Conservation (phyloP, 192 early-diverging fungal genomes). For the Thamnidium elegans region DNA sequence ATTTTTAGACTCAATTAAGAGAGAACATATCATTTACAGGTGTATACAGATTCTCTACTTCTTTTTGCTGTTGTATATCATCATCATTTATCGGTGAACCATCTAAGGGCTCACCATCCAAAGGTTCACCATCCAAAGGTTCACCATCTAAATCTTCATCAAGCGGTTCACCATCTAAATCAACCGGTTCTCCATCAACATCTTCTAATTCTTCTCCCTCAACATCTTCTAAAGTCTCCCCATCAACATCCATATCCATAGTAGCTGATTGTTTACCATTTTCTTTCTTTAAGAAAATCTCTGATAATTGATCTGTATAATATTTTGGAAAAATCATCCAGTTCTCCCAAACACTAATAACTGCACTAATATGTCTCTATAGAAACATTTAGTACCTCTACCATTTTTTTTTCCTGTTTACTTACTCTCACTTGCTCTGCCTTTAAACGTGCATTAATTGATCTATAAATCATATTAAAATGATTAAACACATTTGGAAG, state of each 20-base stretch:
- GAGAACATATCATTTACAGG: constrained; percentile 24
- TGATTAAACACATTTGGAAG: constrained; percentile 66
- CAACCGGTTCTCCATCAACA: constrained; percentile 47
- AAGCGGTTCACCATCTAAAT: constrained; percentile 34
- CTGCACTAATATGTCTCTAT: constrained; percentile 56
- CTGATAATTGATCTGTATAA: constrained; percentile 56
- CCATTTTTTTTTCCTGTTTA: background rate
- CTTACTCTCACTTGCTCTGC: constrained; percentile 74
- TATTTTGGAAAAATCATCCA: constrained; percentile 84
- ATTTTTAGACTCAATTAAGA: too few relatives aligned
- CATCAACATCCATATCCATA: constrained; percentile 36
- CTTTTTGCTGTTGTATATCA: background rate
- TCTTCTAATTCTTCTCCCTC: constrained; percentile 50
- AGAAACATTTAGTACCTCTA: too few relatives aligned
- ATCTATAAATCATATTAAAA: constrained; percentile 62
- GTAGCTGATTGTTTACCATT: background rate
- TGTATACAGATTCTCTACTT: background rate
- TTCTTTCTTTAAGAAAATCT: constrained; percentile 47
- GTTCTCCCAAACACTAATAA: constrained; percentile 82
- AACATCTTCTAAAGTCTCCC: constrained; percentile 42
- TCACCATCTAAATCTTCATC: constrained; percentile 34
- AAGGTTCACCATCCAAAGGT: constrained; percentile 26
- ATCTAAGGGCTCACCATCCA: constrained; percentile 36
- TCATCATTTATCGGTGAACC: constrained; percentile 1
- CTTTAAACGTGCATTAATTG: constrained; percentile 70